Conservation (phyloP, 2,329 filamentous ascomycete genomes). For the Lasiodiplodia theobromae region DNA sequence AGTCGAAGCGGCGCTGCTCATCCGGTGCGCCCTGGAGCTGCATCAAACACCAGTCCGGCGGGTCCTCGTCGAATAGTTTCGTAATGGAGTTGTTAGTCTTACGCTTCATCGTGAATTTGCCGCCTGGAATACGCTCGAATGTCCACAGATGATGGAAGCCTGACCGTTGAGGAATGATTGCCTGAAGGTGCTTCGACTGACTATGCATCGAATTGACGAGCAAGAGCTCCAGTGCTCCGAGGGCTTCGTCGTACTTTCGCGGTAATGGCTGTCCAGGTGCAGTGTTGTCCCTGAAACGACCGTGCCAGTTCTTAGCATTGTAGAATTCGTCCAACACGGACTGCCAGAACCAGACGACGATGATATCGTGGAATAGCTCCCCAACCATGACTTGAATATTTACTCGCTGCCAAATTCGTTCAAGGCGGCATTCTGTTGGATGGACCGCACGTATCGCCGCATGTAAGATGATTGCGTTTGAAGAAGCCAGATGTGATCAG, state of each 20-base stretch:
- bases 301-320: background rate
- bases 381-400: background rate
- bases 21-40: conserved; percentile 32
- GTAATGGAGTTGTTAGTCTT: background rate
- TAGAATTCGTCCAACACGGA: conserved; percentile 27
- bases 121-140: background rate
- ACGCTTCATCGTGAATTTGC: background rate
- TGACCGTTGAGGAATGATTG: conserved; percentile 31
- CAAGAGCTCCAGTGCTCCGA: conserved; percentile 32
- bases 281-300: conserved; percentile 30
- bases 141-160: conserved; percentile 30
- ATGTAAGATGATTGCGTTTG: conserved; percentile 32
- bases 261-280: conserved; percentile 29
- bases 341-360: conserved; percentile 31
- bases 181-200: conserved; percentile 28
- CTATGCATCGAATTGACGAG: conserved; percentile 27
- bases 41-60: conserved; percentile 31
- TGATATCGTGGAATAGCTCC: conserved; percentile 24
- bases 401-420: conserved; percentile 1
- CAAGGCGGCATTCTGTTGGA: conserved; percentile 8
- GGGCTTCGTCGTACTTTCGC: conserved; percentile 26
- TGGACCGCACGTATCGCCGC: conserved; percentile 27
- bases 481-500: conserved; percentile 1
- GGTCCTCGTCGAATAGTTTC: conserved; percentile 19
- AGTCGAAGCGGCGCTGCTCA: conserved; percentile 24